Percentiles rank a stretch among this genome's conserved stretches.
phyloP scores from a whole-genome alignment of 805 yeast genomes.

The Candida xyloterini region DNA sequence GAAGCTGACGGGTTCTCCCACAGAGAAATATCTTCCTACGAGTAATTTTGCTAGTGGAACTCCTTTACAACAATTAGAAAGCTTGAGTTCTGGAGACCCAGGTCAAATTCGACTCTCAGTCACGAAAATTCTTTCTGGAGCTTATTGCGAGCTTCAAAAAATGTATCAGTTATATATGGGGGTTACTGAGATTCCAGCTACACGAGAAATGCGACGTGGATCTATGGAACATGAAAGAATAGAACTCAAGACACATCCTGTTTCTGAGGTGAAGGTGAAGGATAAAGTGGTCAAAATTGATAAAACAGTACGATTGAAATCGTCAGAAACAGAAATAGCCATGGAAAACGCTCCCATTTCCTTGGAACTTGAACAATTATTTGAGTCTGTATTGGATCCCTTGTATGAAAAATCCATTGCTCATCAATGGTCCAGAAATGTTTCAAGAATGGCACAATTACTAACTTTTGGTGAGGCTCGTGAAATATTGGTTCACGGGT shows the following conservation, averaged over 20 bases:
- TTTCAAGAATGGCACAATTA: slow-evolving; percentile 41
- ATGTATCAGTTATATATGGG: slow-evolving; percentile 50
- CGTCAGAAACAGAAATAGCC: neutral
- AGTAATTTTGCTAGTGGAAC: slow-evolving; percentile 14
- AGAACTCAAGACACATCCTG: slow-evolving; percentile 47
- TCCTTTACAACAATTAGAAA: slow-evolving; percentile 21
- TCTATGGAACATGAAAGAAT: slow-evolving; percentile 42
- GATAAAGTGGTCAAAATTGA: slow-evolving; percentile 4
- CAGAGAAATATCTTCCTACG: slow-evolving; percentile 17
- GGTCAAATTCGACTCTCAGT: slow-evolving; percentile 46
- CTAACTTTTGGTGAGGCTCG: slow-evolving; percentile 52
- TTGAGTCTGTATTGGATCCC: neutral
- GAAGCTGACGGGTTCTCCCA: slow-evolving; percentile 3
- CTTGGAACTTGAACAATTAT: neutral
- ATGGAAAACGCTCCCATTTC: neutral
- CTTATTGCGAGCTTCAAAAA: slow-evolving; percentile 68
- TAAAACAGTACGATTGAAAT: slow-evolving; percentile 9
- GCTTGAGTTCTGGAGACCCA: slow-evolving; percentile 4
- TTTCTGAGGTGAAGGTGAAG: slow-evolving; percentile 14
- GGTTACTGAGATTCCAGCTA: slow-evolving; percentile 25
- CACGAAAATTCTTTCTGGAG: slow-evolving; percentile 53
- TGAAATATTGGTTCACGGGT: slow-evolving; percentile 58
- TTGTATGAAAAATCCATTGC: slow-evolving; percentile 14
- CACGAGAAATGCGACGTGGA: slow-evolving; percentile 47
- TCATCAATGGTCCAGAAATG: slow-evolving; percentile 40